Evolutionary conservation across 2,329 filamentous ascomycete species (phyloP).

Genomic region (Trematosphaeria pertusa): DNA sequence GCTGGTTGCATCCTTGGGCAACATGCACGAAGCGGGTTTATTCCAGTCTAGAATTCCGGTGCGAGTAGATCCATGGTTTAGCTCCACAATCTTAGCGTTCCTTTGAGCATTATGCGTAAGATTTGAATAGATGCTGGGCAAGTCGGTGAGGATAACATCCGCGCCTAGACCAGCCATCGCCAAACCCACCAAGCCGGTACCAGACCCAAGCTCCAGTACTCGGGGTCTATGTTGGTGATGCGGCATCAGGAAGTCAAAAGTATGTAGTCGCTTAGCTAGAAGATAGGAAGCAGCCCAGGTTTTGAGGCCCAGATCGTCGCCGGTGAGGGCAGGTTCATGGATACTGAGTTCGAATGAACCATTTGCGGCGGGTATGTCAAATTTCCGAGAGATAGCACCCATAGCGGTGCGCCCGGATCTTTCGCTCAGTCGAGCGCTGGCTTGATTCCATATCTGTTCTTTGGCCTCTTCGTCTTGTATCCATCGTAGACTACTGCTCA

Average conservation of each 20-base stretch:
- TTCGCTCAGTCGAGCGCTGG: constrained; percentile 81
- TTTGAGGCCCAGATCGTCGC: constrained; percentile 88
- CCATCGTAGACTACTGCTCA: constrained; percentile 73
- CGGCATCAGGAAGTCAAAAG: constrained; percentile 30
- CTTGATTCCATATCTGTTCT: constrained; percentile 77
- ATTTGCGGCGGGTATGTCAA: constrained; percentile 61
- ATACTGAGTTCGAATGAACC: constrained; percentile 67
- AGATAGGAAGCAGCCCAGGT: constrained; percentile 94
- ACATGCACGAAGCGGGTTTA: constrained; percentile 60
- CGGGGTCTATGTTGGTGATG: constrained; percentile 16
- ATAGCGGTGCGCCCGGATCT: constrained; percentile 79
- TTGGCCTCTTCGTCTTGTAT: constrained; percentile 69
- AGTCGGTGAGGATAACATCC: constrained; percentile 77
- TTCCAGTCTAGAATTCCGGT: constrained; percentile 78
- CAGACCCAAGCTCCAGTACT: constrained; percentile 82
- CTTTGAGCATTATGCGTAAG: constrained; percentile 73
- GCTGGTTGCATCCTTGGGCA: constrained; percentile 12
- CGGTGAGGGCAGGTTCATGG: constrained; percentile 85
- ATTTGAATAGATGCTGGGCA: constrained; percentile 84
- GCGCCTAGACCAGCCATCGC: constrained; percentile 77
- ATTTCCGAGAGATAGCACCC: constrained; percentile 67
- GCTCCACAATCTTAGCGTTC: constrained; percentile 66
- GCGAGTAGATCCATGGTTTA: constrained; percentile 63
- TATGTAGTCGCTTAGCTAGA: constrained; percentile 73
- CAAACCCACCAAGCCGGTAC: constrained; percentile 89